Percentiles rank a stretch among this genome's conserved stretches.
Evolutionary conservation across 371 early-diverging fungal species (phyloP).

Genomic region (Mucor indicus): DNA sequence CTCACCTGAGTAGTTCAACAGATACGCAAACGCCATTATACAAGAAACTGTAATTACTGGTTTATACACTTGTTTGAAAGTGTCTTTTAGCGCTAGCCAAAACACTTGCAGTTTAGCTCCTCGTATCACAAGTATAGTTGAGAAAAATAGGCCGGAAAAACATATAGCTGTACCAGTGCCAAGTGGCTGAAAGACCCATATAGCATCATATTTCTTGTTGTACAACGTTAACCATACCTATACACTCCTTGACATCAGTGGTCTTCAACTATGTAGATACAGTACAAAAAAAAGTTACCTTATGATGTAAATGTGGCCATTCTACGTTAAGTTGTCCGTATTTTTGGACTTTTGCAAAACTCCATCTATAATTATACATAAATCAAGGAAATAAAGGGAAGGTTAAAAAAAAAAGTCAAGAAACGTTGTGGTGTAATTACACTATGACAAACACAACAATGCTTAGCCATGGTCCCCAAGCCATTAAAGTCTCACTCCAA

Average conservation of each 20-base stretch:
- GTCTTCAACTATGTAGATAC: no score
- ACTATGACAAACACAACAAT: slow-evolving; percentile 41
- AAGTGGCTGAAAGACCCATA: slow-evolving; percentile 43
- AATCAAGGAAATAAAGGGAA: no score
- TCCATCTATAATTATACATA: slow-evolving; percentile 19
- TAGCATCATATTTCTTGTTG: slow-evolving; percentile 34
- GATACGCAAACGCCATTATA: slow-evolving; percentile 46
- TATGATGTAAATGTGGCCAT: slow-evolving; percentile 36
- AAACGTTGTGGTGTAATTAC: no score
- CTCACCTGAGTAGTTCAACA: slow-evolving; percentile 38
- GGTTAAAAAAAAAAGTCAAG: not conserved
- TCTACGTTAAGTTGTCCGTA: slow-evolving; percentile 25
- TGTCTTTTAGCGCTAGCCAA: slow-evolving; percentile 17
- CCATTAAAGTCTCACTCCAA: slow-evolving; percentile 23
- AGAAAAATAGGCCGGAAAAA: slow-evolving; percentile 21
- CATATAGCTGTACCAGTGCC: slow-evolving; percentile 43
- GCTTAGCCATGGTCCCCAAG: slow-evolving; percentile 39
- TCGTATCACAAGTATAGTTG: slow-evolving; percentile 19
- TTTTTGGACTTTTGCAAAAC: slow-evolving; percentile 26
- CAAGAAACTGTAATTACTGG: slow-evolving; percentile 38
- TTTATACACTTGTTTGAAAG: slow-evolving; percentile 29
- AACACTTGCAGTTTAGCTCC: slow-evolving; percentile 21
- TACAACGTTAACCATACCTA: slow-evolving; percentile 40
- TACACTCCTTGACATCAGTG: no score
- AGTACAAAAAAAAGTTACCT: no score